These are phyloP conservation scores for Claviceps arundinis DNA, from an alignment of 2,329 filamentous ascomycete genomes.

Conservation along the genomic window DNA sequence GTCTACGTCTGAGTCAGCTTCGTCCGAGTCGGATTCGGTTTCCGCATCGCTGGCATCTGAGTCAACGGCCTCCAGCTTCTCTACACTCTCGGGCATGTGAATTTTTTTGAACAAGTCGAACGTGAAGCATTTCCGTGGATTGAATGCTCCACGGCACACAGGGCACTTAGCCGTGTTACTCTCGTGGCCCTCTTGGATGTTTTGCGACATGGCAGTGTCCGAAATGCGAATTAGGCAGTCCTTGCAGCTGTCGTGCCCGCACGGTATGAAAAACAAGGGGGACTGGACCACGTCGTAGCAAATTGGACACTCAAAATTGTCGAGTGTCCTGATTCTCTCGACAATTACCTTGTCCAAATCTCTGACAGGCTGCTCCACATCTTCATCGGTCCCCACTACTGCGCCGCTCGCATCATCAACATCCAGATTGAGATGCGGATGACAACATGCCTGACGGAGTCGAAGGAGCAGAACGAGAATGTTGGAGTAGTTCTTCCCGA, in stretches of 20 bases:
- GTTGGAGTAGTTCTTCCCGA: conserved; percentile 60
- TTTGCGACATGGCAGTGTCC: conserved; percentile 42
- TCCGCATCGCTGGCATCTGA: conserved; percentile 19
- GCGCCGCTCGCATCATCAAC: conserved; percentile 22
- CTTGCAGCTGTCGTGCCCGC: conserved; percentile 66
- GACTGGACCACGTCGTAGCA: conserved; percentile 67
- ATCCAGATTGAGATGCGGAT: conserved; percentile 18
- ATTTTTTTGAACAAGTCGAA: conserved; percentile 61
- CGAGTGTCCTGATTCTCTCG: conserved; percentile 43
- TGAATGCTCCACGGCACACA: conserved; percentile 55
- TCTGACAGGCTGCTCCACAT: conserved; percentile 50
- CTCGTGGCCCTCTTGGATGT: conserved; percentile 48
- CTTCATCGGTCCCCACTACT: conserved; percentile 21
- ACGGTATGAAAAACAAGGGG: conserved; percentile 67
- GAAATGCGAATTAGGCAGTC: conserved; percentile 62
- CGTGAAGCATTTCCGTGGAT: conserved; percentile 58
- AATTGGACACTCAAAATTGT: conserved; percentile 66
- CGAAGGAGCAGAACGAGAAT: conserved; percentile 72
- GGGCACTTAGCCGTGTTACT: conserved; percentile 52
- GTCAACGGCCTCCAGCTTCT: conserved; percentile 24
- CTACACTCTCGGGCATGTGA: conserved; percentile 44
- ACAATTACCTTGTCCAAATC: conserved; percentile 47
- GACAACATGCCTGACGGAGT: conserved; percentile 56
- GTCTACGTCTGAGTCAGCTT: conserved; percentile 7
- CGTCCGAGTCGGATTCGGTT: conserved; percentile 18